Percentiles rank a stretch among this genome's conserved stretches.
Conservation (phyloP, 768 basidiomycete species). For the Mycena haematopus region DNA sequence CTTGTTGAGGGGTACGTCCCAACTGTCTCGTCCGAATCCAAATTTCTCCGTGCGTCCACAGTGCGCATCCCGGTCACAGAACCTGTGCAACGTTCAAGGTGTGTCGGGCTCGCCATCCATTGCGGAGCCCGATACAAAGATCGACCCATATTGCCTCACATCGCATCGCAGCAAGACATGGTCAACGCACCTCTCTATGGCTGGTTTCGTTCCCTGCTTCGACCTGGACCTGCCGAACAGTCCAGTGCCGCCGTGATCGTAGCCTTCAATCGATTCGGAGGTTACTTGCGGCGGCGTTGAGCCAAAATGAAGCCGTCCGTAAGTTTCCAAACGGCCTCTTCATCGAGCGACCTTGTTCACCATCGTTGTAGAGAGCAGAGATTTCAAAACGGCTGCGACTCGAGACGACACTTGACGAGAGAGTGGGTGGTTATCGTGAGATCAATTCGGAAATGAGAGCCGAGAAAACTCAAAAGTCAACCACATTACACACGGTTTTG, state of each 20-base stretch:
- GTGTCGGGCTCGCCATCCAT: neutral
- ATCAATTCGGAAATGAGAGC: slow-evolving; percentile 2
- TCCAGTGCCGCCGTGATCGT: neutral
- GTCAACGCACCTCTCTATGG: neutral
- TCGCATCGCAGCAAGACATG: neutral
- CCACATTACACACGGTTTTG: neutral
- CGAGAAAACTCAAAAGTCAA: slow-evolving; percentile 3
- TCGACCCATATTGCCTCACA: neutral
- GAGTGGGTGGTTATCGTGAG: slow-evolving; percentile 3
- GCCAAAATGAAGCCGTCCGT: neutral
- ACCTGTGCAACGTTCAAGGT: neutral
- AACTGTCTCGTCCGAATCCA: neutral
- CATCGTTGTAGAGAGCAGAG: neutral
- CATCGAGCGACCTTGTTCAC: neutral
- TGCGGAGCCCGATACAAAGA: neutral
- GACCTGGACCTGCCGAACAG: neutral
- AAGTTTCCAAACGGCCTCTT: neutral
- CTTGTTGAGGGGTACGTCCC: neutral
- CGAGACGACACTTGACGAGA: neutral
- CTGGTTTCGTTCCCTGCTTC: neutral
- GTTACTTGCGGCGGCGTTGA: neutral
- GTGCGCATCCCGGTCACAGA: neutral
- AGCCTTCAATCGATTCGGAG: neutral
- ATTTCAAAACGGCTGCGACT: neutral
- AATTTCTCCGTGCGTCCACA: neutral